Percentiles rank a stretch among this genome's conserved stretches.
phyloP scores from a whole-genome alignment of 2,329 filamentous ascomycete species.

The Apiospora koreana region DNA sequence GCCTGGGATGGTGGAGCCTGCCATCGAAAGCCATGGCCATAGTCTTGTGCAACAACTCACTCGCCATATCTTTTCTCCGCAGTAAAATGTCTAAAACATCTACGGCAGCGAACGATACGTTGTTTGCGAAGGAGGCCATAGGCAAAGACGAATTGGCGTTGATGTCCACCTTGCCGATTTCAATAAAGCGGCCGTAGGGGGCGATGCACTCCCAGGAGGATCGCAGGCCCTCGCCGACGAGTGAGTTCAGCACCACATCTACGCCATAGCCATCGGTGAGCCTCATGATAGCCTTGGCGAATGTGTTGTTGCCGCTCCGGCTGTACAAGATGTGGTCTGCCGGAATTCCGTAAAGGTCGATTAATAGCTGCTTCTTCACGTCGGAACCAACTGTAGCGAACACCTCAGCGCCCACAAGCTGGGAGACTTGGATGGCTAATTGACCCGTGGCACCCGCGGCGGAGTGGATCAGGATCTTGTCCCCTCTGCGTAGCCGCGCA shows the following conservation, averaged over 20 bases:
- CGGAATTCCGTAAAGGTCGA: neutral
- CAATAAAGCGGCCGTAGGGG: neutral
- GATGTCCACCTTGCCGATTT: conserved; percentile 7
- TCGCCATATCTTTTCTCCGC: neutral
- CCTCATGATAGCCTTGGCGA: neutral
- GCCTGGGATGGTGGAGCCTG: conserved; percentile 20
- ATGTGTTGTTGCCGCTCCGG: neutral
- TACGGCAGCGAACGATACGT: neutral
- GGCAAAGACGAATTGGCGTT: neutral
- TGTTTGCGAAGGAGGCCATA: neutral
- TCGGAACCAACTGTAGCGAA: neutral
- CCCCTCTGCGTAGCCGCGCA: neutral
- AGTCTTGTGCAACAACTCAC: neutral
- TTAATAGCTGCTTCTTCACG: neutral
- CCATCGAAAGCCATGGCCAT: neutral
- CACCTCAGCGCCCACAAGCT: neutral
- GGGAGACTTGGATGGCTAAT: neutral
- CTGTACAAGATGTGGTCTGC: neutral
- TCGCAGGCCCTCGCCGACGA: conserved; percentile 27
- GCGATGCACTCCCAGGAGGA: conserved; percentile 13
- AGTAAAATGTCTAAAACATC: neutral
- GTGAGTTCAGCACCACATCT: conserved; percentile 27
- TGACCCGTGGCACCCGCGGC: neutral
- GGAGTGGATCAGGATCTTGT: conserved; percentile 19
- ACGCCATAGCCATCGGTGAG: neutral